Evolutionary conservation across 208 protist species (phyloP).

Genomic region (Acanthamoeba triangularis): DNA sequence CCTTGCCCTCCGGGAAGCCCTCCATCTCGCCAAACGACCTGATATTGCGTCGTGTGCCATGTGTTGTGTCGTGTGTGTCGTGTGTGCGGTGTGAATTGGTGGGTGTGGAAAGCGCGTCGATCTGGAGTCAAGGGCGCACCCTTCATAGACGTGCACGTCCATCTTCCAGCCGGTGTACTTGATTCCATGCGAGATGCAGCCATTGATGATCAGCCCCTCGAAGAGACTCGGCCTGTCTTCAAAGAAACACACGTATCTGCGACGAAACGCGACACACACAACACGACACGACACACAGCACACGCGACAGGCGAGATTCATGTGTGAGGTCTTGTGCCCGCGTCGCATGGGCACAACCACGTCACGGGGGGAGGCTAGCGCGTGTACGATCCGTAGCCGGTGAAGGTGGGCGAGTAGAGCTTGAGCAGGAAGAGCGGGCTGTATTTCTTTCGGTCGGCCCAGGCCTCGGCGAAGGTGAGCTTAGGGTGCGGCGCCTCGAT

Average conservation of each 20-base stretch:
- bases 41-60: too few species aligned
- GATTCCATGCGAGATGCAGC: background rate
- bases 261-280: background rate
- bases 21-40: background rate
- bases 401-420: conserved; percentile 30
- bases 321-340: background rate
- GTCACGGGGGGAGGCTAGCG: background rate
- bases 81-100: background rate
- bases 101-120: background rate
- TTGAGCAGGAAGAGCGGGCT: background rate
- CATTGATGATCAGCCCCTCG: background rate
- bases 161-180: conserved; percentile 15
- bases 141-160: background rate
- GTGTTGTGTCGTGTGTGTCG: too few species aligned
- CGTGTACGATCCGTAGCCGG: conserved; percentile 16
- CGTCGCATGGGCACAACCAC: background rate
- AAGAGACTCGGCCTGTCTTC: background rate
- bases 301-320: too few species aligned
- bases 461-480: conserved; percentile 16
- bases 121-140: background rate
- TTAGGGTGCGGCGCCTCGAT: background rate
- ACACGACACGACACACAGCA: background rate
- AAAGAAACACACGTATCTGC: conserved; percentile 4
- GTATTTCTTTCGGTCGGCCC: background rate
- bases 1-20: background rate